These are phyloP conservation scores for Cetraspora pellucida DNA, from an alignment of 192 early-diverging fungal genomes.

Conservation along the genomic window DNA sequence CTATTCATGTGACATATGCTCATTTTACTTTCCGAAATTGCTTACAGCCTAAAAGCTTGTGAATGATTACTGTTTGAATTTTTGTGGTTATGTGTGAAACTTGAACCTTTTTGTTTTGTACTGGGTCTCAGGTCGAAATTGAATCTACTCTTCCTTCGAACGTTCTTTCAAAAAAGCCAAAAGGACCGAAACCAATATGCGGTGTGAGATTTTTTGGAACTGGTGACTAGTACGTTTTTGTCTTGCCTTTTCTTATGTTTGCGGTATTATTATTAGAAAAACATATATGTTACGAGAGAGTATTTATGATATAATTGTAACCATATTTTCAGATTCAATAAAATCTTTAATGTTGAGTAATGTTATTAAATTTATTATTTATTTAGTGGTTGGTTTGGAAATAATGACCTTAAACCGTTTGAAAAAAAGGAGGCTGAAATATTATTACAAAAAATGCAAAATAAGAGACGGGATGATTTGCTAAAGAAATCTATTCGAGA, in stretches of 20 bases:
- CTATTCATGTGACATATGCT: neutral
- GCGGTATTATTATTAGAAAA: neutral
- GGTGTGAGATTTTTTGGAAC: constrained; percentile 51
- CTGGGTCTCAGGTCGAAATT: constrained; percentile 40
- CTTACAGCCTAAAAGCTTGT: neutral
- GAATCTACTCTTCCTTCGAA: constrained; percentile 42
- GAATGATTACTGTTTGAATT: neutral
- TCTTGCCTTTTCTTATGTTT: neutral
- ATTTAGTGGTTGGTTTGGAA: constrained; percentile 47
- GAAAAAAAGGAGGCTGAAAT: constrained; percentile 30
- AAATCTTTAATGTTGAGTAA: neutral
- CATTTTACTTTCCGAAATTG: neutral
- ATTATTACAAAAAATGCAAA: constrained; percentile 22
- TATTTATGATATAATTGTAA: too few species aligned
- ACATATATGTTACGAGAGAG: too few species aligned
- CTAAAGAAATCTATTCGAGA: constrained; percentile 30
- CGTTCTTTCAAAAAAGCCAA: constrained; percentile 45
- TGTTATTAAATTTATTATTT: neutral
- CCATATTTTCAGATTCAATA: too few species aligned
- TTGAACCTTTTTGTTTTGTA: neutral
- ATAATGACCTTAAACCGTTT: constrained; percentile 40
- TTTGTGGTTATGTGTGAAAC: neutral
- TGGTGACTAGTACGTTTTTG: constrained; percentile 49
- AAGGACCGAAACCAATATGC: constrained; percentile 41
- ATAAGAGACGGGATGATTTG: constrained; percentile 18